phyloP scores from a whole-genome alignment of 306 rosid genomes.

The Crataegus laevigata region DNA sequence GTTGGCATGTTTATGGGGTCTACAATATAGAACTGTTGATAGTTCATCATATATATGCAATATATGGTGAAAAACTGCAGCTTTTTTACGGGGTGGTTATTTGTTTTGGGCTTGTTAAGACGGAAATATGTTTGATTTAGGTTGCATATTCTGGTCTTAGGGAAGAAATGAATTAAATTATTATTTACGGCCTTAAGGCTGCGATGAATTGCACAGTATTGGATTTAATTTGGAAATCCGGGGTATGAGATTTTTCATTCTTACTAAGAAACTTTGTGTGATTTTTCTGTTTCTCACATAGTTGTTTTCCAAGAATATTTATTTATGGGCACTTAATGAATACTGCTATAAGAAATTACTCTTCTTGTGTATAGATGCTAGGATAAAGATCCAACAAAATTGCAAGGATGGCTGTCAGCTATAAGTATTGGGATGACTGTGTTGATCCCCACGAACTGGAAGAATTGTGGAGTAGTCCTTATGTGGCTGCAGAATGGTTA shows the following conservation, averaged over 20 bases:
- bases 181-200: background rate
- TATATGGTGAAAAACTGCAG: background rate
- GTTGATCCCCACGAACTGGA: constrained; percentile 55
- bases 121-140: background rate
- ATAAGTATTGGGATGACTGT: constrained; percentile 75
- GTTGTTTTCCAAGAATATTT: background rate
- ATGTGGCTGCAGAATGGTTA: constrained; percentile 70
- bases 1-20: background rate
- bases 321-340: background rate
- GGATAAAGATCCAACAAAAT: constrained; percentile 3
- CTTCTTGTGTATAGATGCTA: constrained; percentile 11
- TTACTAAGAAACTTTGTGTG: background rate
- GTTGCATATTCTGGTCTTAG: background rate
- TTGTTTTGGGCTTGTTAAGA: background rate
- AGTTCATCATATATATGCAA: background rate
- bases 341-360: constrained; percentile 1
- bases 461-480: constrained; percentile 68
- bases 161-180: background rate
- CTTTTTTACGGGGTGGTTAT: background rate
- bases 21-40: background rate
- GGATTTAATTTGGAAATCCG: background rate
- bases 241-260: background rate
- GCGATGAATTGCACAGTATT: background rate
- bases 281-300: background rate
- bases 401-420: constrained; percentile 47